These are phyloP conservation scores for Chiua virens DNA, from an alignment of 768 basidiomycete genomes.

Conservation along the genomic window DNA sequence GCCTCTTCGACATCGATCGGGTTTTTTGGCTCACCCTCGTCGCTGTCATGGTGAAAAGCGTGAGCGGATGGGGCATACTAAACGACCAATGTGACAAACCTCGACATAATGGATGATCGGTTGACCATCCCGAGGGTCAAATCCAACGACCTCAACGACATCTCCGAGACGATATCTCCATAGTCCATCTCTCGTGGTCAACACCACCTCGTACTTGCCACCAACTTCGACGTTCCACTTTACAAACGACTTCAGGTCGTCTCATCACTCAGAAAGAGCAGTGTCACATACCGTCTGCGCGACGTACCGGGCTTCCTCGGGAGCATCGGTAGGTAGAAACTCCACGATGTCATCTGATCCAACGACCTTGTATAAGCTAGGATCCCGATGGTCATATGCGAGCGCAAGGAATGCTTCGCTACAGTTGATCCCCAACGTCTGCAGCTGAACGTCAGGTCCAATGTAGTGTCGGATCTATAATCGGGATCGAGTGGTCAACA, in stretches of 20 bases:
- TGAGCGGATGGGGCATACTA: not conserved
- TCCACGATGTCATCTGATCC: constrained; percentile 26
- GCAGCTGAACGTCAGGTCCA: constrained; percentile 20
- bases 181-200: constrained; percentile 27
- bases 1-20: not conserved
- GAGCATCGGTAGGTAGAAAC: constrained; percentile 15
- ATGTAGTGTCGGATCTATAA: constrained; percentile 16
- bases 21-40: constrained; percentile 17
- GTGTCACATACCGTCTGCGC: constrained; percentile 14
- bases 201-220: constrained; percentile 17
- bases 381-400: constrained; percentile 23
- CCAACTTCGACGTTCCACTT: constrained; percentile 23
- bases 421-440: constrained; percentile 20
- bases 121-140: constrained; percentile 22
- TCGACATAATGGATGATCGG: constrained; percentile 23
- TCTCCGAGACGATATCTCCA: constrained; percentile 25
- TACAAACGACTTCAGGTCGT: not conserved
- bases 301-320: constrained; percentile 22
- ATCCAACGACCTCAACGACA: constrained; percentile 20
- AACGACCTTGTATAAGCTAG: constrained; percentile 22
- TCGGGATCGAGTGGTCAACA: not conserved
- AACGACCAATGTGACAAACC: constrained; percentile 5
- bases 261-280: not conserved
- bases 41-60: constrained; percentile 4
- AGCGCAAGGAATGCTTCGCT: constrained; percentile 24